A percentile compares a stretch with the other conserved stretches of the same genome.
Evolutionary conservation across 2,329 filamentous ascomycete species (phyloP).

Genomic region (Aspergillus versicolor): DNA sequence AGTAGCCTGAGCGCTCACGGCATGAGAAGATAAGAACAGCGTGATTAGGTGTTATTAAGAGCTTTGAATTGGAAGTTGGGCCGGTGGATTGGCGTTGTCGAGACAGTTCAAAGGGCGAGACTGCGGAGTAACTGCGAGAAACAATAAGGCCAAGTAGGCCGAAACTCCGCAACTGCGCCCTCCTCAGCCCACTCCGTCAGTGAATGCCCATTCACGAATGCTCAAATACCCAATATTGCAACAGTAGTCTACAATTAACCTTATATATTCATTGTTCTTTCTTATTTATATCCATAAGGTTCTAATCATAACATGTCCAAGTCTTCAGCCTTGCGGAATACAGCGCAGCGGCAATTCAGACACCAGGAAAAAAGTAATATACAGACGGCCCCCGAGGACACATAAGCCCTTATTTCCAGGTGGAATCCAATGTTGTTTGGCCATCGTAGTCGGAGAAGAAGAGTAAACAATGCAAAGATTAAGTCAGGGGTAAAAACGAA

Average conservation of each 20-base stretch:
- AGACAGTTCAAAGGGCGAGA: neutral
- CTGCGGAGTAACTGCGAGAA: neutral
- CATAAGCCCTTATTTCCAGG: neutral
- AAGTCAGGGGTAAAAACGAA: slow-evolving; percentile 8
- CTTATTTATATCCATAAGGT: slow-evolving; percentile 12
- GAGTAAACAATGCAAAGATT: slow-evolving; percentile 10
- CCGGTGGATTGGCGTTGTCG: slow-evolving; percentile 2
- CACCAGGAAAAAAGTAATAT: slow-evolving; percentile 12
- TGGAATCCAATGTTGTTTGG: neutral
- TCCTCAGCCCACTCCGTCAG: neutral
- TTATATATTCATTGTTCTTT: neutral
- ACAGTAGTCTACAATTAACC: neutral
- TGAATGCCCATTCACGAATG: neutral
- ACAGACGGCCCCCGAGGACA: slow-evolving; percentile 12
- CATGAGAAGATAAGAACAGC: slow-evolving; percentile 24
- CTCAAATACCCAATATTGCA: neutral
- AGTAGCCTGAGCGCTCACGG: slow-evolving; percentile 18
- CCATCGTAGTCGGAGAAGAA: neutral
- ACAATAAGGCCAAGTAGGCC: slow-evolving; percentile 24
- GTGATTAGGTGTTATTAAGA: neutral
- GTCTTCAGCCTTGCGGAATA: slow-evolving; percentile 6
- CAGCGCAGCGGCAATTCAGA: slow-evolving; percentile 1
- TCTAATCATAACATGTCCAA: slow-evolving; percentile 18
- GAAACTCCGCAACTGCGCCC: slow-evolving; percentile 5
- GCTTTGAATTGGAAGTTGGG: neutral